These are phyloP conservation scores for Paraglomus brasilianum DNA, from an alignment of 192 early-diverging fungal species.

Conservation along the genomic window DNA sequence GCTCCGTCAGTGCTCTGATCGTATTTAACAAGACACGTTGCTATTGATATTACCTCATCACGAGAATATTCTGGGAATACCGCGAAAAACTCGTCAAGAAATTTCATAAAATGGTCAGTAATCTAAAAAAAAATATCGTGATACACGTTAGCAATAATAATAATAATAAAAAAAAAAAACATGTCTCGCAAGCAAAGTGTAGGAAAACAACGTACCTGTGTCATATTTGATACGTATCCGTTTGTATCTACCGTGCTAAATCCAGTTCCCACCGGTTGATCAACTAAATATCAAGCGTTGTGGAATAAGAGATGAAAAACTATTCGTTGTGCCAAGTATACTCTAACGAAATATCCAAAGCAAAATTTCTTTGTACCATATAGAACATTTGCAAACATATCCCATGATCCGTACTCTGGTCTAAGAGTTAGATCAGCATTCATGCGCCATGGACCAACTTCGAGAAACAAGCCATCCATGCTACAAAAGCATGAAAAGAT, in stretches of 20 bases:
- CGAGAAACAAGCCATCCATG: conserved; percentile 67
- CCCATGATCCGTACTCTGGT: conserved; percentile 51
- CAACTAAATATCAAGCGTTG: conserved; percentile 41
- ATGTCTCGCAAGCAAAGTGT: neutral
- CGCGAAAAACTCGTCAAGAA: conserved; percentile 49
- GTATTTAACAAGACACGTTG: neutral
- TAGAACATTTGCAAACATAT: conserved; percentile 58
- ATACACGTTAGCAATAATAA: neutral
- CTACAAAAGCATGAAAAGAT: conserved; percentile 32
- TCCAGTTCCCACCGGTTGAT: conserved; percentile 65
- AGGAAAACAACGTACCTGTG: conserved; percentile 42
- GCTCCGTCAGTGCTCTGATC: neutral
- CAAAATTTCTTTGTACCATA: conserved; percentile 43
- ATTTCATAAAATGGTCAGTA: conserved; percentile 43
- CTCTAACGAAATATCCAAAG: neutral
- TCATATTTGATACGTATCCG: conserved; percentile 39
- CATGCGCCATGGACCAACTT: conserved; percentile 55
- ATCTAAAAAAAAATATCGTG: conserved; percentile 31
- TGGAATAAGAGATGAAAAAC: neutral
- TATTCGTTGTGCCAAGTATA: neutral
- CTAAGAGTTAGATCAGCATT: conserved; percentile 41
- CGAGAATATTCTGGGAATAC: conserved; percentile 49
- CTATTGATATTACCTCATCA: conserved; percentile 40
- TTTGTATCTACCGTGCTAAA: conserved; percentile 50
- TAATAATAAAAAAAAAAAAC: neutral